Evolutionary conservation across 2,329 filamentous ascomycete species (phyloP), one percentile per base, ranked within the genome.

Genomic region (Coniochaeta pulveracea): DNA sequence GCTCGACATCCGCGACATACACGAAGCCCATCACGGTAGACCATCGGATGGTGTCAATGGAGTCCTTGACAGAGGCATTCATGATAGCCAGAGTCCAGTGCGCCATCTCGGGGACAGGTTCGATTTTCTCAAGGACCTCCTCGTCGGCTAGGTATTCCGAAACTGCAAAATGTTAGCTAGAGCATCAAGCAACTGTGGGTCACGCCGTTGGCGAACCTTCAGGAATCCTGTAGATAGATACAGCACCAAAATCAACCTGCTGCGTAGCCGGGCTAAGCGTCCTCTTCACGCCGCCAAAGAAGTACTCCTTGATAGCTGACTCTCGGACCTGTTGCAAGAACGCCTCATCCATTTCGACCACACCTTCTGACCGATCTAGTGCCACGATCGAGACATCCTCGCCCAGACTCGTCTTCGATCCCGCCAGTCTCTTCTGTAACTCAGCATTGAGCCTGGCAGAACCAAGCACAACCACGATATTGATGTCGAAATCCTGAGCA

Each of bases 1-100:
- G 82, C 49, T 98, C 88, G 4, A 96, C 85, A 40, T 94, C 85
- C 1, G 85, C 80, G 11, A 96, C 82, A 49, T 94, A 95, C 19
- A 95, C 71, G 49, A 93, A 98, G 0, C 91, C 91, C 70, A 93
- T 81, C 19, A 96, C 78, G 36, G 80, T 81, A 6, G 86, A 77
- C 45, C 88, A 80, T 10, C 85, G 72, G 27, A 96, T 77, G 2
- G 74, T 70, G 30, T 84, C 76, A 6, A 80, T 70, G 1, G 71
- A 61, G 39, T 91, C 85, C 29, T 72, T 76, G 0, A 72, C 57
- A 3, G 73, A 69, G 28, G 82, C 85, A 49, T 86, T 77, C 56
- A 93, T 85, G 34, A 98, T 78, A 1, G 89, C 85, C 7, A 96
- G 62, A 1, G 93, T 69, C 51, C 80, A 83, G 49, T 93, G 86